Evolutionary conservation across 768 basidiomycete genomes (phyloP).

Genomic region (Trametes cingulata): DNA sequence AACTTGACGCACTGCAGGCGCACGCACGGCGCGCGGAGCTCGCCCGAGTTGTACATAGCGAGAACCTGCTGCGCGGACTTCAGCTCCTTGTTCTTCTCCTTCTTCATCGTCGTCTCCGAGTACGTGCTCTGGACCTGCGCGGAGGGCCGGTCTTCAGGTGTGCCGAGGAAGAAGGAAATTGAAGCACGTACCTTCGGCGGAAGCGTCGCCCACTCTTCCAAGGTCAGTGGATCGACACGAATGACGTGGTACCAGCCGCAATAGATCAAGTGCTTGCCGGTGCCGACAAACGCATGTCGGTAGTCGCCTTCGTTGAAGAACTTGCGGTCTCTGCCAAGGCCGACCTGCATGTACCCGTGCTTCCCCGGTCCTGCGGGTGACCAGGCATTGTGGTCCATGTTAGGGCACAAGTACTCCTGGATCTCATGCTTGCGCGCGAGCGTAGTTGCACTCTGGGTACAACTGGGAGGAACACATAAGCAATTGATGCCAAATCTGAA

Average conservation of each 20-base stretch:
- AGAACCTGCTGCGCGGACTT: conserved; percentile 36
- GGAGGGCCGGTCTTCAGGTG: neutral
- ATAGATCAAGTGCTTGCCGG: conserved; percentile 44
- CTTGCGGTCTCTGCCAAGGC: conserved; percentile 45
- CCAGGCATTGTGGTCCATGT: conserved; percentile 56
- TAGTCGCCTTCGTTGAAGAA: conserved; percentile 42
- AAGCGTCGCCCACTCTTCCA: conserved; percentile 50
- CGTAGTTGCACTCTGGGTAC: conserved; percentile 25
- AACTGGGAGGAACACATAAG: neutral
- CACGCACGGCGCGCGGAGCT: conserved; percentile 49
- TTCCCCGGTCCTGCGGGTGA: conserved; percentile 48
- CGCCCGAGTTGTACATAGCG: conserved; percentile 47
- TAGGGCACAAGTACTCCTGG: conserved; percentile 49
- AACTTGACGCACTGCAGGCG: conserved; percentile 47
- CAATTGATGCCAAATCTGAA: neutral
- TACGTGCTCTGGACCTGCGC: conserved; percentile 31
- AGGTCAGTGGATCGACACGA: conserved; percentile 40
- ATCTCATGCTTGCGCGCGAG: conserved; percentile 36
- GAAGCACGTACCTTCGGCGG: conserved; percentile 37
- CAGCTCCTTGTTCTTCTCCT: conserved; percentile 40
- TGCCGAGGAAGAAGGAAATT: neutral
- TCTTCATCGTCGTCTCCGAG: conserved; percentile 36
- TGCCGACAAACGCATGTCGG: conserved; percentile 48
- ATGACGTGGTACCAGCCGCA: conserved; percentile 47
- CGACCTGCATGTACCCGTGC: conserved; percentile 59